phyloP scores from a whole-genome alignment of 2,329 filamentous ascomycete species.

The Colletotrichum sansevieriae region DNA sequence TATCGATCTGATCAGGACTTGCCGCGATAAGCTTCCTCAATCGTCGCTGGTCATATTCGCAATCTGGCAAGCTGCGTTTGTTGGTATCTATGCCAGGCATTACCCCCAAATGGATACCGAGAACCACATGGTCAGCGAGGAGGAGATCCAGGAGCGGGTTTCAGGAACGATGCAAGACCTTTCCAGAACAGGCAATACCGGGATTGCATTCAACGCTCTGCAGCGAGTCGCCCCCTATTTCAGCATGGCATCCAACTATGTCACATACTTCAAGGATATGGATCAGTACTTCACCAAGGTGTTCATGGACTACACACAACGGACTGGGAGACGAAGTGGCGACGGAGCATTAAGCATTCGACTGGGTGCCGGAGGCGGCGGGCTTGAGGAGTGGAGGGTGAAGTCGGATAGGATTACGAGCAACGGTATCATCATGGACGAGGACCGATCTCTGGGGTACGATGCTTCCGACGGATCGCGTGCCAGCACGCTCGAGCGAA shows the following conservation, averaged over 20 bases:
- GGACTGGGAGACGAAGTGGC: slow-evolving; percentile 47
- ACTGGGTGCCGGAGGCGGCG: slow-evolving; percentile 61
- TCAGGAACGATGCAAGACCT: slow-evolving; percentile 46
- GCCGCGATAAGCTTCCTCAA: slow-evolving; percentile 72
- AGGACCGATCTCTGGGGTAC: slow-evolving; percentile 45
- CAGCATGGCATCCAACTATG: slow-evolving; percentile 69
- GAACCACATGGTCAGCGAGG: slow-evolving; percentile 61
- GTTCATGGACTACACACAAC: slow-evolving; percentile 55
- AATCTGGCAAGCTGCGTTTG: slow-evolving; percentile 75
- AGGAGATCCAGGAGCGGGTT: slow-evolving; percentile 49
- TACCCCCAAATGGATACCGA: slow-evolving; percentile 77
- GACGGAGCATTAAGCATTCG: slow-evolving; percentile 55
- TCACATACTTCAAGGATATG: slow-evolving; percentile 65
- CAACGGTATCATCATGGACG: slow-evolving; percentile 56
- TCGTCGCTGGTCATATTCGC: slow-evolving; percentile 77
- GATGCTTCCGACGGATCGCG: slow-evolving; percentile 47
- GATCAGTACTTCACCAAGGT: slow-evolving; percentile 62
- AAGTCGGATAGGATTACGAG: slow-evolving; percentile 56
- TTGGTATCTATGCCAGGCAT: slow-evolving; percentile 74
- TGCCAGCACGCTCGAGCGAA: slow-evolving; percentile 49
- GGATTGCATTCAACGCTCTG: slow-evolving; percentile 63
- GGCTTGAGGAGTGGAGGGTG: slow-evolving; percentile 67
- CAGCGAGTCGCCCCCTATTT: slow-evolving; percentile 64
- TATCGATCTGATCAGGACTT: slow-evolving; percentile 73
- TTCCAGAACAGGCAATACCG: slow-evolving; percentile 58